Conservation (phyloP, 164 flowering plant genomes). For the Nelumbo lutea region DNA sequence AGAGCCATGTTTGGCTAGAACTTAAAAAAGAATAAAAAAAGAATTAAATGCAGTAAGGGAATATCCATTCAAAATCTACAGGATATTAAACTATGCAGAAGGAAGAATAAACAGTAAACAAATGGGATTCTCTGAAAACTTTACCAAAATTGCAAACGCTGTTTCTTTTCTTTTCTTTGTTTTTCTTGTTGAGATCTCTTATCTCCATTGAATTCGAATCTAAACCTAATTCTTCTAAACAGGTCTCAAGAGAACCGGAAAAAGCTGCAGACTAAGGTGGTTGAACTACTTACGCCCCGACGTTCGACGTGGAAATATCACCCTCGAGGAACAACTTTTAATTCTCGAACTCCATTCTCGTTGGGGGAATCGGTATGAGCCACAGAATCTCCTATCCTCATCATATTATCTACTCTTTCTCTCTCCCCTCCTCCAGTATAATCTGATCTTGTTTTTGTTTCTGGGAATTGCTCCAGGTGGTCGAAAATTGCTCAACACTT, state of each 20-base stretch:
- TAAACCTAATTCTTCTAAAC: slow-evolving; percentile 4
- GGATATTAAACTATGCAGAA: not conserved
- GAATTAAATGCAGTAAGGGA: too few species aligned
- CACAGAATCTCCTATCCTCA: not conserved
- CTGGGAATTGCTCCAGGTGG: slow-evolving; percentile 17
- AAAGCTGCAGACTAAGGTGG: slow-evolving; percentile 76
- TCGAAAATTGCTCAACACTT: slow-evolving; percentile 27
- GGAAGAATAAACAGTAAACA: not conserved
- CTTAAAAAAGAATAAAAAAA: too few species aligned
- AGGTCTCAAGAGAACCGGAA: slow-evolving; percentile 78
- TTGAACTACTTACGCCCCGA: slow-evolving; percentile 74
- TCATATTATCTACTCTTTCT: not conserved
- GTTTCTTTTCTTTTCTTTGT: not conserved
- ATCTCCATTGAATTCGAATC: not conserved
- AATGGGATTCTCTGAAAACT: not conserved
- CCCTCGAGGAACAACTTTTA: slow-evolving; percentile 64
- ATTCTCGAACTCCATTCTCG: slow-evolving; percentile 72
- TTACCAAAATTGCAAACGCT: not conserved
- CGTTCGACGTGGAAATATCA: slow-evolving; percentile 74
- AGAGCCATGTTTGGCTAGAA: too few species aligned
- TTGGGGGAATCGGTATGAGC: slow-evolving; percentile 62
- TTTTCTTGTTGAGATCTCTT: too few species aligned
- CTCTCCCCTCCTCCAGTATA: not conserved
- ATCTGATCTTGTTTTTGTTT: not conserved
- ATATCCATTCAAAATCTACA: too few species aligned